A percentile compares a stretch with the other conserved stretches of the same genome.
Evolutionary conservation across 2,329 filamentous ascomycete genomes (phyloP).

Genomic region (Albifimbria verrucaria): DNA sequence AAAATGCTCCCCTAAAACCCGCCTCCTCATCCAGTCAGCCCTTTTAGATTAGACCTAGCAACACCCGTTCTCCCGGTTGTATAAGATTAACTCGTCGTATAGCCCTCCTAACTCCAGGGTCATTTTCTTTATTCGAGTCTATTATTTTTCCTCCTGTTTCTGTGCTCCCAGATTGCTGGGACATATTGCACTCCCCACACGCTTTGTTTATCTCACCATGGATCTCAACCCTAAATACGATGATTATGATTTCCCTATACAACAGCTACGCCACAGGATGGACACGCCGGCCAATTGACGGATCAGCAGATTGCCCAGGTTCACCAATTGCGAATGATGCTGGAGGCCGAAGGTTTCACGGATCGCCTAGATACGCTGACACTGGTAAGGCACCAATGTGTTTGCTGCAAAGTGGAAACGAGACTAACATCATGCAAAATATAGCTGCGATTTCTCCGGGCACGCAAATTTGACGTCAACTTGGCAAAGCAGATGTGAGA

Average conservation of each 20-base stretch:
- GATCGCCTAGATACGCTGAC: conserved; percentile 89
- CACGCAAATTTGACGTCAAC: conserved; percentile 90
- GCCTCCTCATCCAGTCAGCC: not conserved
- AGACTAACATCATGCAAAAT: conserved; percentile 10
- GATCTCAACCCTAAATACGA: conserved; percentile 77
- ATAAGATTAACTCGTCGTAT: not conserved
- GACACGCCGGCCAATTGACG: conserved; percentile 86
- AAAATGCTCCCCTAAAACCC: not conserved
- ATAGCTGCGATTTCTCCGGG: conserved; percentile 84
- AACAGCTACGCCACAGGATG: conserved; percentile 65
- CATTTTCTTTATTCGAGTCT: not conserved
- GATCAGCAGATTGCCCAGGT: conserved; percentile 87
- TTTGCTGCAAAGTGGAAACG: not conserved
- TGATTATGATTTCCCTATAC: conserved; percentile 86
- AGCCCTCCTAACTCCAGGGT: not conserved
- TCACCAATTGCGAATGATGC: conserved; percentile 75
- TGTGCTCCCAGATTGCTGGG: not conserved
- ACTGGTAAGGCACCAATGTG: conserved; percentile 55
- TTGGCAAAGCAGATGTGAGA: conserved; percentile 78
- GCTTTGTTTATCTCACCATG: conserved; percentile 3
- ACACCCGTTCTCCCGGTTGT: not conserved
- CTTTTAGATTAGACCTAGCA: not conserved
- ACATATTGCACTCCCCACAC: not conserved
- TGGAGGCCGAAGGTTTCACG: conserved; percentile 79
- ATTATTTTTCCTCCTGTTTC: not conserved